Conservation (phyloP, 2,329 filamentous ascomycete genomes). For the Aspergillus clavatus region DNA sequence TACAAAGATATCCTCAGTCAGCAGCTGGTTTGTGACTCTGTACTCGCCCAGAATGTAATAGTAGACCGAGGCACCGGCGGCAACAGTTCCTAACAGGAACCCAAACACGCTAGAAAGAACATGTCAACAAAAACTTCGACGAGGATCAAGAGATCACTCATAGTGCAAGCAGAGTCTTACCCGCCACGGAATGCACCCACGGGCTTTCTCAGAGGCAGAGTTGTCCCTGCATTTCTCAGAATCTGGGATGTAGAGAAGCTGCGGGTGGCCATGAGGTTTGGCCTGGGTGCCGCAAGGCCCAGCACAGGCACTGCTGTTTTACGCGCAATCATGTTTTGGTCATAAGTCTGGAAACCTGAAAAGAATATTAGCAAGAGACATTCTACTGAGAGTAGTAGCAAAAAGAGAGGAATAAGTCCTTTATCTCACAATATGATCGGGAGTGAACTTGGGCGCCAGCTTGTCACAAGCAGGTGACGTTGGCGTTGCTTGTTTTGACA, state of each 20-base stretch:
- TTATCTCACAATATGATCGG: constrained; percentile 2
- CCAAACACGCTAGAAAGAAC: constrained; percentile 66
- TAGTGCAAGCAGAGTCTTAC: constrained; percentile 56
- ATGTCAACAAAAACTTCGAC: constrained; percentile 7
- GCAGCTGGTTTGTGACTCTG: constrained; percentile 83
- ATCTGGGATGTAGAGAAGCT: constrained; percentile 37
- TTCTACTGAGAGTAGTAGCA: not conserved
- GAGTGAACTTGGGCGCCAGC: not conserved
- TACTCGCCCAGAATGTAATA: constrained; percentile 93
- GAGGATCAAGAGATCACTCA: constrained; percentile 8
- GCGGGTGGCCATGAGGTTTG: constrained; percentile 21
- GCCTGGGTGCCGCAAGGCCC: constrained; percentile 11
- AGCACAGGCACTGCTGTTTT: constrained; percentile 19
- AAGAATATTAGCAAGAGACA: constrained; percentile 5
- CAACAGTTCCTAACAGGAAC: constrained; percentile 78
- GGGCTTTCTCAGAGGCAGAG: constrained; percentile 57
- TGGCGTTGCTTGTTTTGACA: constrained; percentile 8
- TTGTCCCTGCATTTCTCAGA: constrained; percentile 33
- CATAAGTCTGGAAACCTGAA: not conserved
- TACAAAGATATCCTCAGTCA: constrained; percentile 96
- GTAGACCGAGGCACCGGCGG: constrained; percentile 77
- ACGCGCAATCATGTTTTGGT: constrained; percentile 9
- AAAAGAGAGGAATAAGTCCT: not conserved
- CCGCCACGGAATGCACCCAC: constrained; percentile 68
- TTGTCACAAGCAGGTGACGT: constrained; percentile 10